A percentile compares a stretch with the other conserved stretches of the same genome.
Conservation (phyloP, 805 yeast species). For the Zygoascus bituminiphila region DNA sequence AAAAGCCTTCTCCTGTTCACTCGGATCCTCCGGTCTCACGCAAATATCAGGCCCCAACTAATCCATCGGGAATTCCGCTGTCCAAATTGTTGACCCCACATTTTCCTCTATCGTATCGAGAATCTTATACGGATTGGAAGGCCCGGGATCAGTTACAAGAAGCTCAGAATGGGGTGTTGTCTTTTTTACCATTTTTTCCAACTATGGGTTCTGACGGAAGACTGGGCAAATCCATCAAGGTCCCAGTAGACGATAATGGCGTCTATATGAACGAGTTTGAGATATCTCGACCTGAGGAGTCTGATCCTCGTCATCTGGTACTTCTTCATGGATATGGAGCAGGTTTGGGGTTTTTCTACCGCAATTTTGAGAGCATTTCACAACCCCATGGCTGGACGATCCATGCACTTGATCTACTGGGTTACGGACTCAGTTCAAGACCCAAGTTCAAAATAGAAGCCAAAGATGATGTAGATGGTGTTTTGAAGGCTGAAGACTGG, state of each 20-base stretch:
- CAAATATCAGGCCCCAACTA: conserved; percentile 21
- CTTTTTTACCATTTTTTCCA: conserved; percentile 44
- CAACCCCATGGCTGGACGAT: conserved; percentile 48
- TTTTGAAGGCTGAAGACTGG: conserved; percentile 48
- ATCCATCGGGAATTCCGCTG: conserved; percentile 31
- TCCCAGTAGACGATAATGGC: background rate
- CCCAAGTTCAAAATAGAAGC: conserved; percentile 43
- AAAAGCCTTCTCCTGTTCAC: background rate
- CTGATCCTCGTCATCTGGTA: conserved; percentile 39
- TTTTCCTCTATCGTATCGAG: conserved; percentile 31
- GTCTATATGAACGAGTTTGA: conserved; percentile 69
- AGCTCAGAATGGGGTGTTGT: conserved; percentile 45
- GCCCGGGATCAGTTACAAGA: conserved; percentile 27
- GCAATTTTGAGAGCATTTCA: conserved; percentile 50
- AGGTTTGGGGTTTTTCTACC: conserved; percentile 71
- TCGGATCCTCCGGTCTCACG: background rate
- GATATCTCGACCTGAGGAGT: conserved; percentile 26
- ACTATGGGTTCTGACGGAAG: conserved; percentile 20
- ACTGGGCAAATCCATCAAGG: conserved; percentile 29
- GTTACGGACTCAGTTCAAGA: conserved; percentile 78
- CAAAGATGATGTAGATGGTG: conserved; percentile 24
- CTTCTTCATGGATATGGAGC: conserved; percentile 93
- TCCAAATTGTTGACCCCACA: conserved; percentile 21
- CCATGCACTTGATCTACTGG: conserved; percentile 81
- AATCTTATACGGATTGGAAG: conserved; percentile 40